These are phyloP conservation scores for Ceratocystis huliohia DNA, from an alignment of 2,329 filamentous ascomycete species.

Conservation along the genomic window DNA sequence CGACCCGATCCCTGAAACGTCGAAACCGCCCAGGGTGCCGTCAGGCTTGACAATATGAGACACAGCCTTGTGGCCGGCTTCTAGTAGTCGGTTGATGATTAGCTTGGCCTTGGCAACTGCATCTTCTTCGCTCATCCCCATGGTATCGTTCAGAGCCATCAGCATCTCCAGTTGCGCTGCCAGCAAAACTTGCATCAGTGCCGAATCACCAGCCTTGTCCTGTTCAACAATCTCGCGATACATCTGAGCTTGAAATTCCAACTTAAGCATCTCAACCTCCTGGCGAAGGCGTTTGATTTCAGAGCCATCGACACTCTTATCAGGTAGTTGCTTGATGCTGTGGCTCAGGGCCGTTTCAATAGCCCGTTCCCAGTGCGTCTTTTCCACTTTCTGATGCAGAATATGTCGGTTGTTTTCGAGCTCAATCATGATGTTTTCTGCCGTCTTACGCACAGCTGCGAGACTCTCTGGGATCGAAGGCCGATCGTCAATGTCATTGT, in stretches of 20 bases:
- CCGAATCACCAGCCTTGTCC: conserved; percentile 67
- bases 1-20: conserved; percentile 19
- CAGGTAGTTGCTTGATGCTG: conserved; percentile 63
- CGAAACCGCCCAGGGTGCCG: conserved; percentile 18
- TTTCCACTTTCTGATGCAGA: conserved; percentile 70
- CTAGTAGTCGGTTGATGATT: conserved; percentile 65
- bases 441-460: conserved; percentile 68
- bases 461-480: conserved; percentile 51
- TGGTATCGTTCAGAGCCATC: conserved; percentile 66
- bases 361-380: conserved; percentile 72
- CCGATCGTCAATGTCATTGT: conserved; percentile 30
- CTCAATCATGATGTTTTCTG: conserved; percentile 76
- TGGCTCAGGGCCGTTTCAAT: conserved; percentile 82
- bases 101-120: conserved; percentile 67
- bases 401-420: conserved; percentile 83
- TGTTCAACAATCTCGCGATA: conserved; percentile 67
- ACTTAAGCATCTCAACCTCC: conserved; percentile 76
- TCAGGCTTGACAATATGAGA: conserved; percentile 87
- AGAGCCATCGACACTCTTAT: conserved; percentile 41
- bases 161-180: conserved; percentile 88
- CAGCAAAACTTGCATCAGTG: conserved; percentile 68
- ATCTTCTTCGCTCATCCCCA: conserved; percentile 70
- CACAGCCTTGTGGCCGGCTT: conserved; percentile 59
- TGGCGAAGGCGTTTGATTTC: conserved; percentile 51
- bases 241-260: conserved; percentile 68